These are phyloP conservation scores for Tolypocladium nubicola DNA, from an alignment of 2,329 filamentous ascomycete genomes.

Conservation along the genomic window DNA sequence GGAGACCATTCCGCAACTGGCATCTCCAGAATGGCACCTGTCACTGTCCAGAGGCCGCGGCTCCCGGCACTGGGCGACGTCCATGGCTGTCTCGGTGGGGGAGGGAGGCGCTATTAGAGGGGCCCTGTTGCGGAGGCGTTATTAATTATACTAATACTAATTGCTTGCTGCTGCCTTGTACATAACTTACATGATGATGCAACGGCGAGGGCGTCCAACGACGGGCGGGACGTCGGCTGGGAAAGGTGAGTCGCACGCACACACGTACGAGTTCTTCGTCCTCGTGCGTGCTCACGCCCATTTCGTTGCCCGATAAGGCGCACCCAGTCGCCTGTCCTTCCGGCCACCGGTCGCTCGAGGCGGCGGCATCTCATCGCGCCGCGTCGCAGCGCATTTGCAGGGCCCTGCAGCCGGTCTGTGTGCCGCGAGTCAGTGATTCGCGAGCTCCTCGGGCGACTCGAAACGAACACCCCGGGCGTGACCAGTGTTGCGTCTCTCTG, in stretches of 20 bases:
- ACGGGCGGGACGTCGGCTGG: not conserved
- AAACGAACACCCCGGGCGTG: not conserved
- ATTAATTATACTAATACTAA: not conserved
- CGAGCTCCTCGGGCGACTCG: not conserved
- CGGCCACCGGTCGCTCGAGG: not conserved
- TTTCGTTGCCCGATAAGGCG: not conserved
- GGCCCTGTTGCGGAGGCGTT: not conserved
- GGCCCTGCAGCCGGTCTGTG: not conserved
- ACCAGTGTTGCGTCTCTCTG: not conserved
- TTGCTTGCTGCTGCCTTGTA: not conserved
- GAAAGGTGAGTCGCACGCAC: not conserved
- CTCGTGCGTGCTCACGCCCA: not conserved
- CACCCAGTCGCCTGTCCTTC: not conserved
- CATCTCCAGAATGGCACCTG: not conserved
- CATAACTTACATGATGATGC: not conserved
- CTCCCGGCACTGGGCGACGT: not conserved
- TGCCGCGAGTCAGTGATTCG: not conserved
- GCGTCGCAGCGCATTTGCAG: not conserved
- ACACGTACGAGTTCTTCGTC: no score
- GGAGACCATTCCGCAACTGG: not conserved
- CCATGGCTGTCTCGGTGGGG: not conserved
- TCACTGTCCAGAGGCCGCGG: not conserved
- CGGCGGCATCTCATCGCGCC: not conserved
- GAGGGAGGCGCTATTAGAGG: not conserved
- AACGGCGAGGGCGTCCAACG: not conserved